These are phyloP conservation scores for Pelargonium australe DNA, from an alignment of 441 rosid genomes.

Conservation along the genomic window DNA sequence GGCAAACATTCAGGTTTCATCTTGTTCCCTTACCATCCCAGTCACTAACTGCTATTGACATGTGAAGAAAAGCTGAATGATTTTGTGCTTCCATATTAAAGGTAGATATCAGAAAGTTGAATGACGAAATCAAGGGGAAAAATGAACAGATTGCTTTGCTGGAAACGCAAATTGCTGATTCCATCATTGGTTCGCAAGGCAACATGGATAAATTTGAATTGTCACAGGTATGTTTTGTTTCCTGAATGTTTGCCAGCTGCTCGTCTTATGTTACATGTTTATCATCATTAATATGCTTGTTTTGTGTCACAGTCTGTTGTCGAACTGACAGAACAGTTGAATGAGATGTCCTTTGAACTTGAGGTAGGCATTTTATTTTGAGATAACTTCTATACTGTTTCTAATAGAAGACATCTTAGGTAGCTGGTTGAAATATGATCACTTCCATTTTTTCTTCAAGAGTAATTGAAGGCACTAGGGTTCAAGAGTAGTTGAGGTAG, in stretches of 20 bases:
- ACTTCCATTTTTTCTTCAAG: no score
- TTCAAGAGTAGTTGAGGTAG: no score
- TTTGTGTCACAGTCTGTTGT: slow-evolving; percentile 55
- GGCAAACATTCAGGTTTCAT: slow-evolving; percentile 55
- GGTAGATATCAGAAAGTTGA: slow-evolving; percentile 63
- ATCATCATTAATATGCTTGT: slow-evolving; percentile 21
- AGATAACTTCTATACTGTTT: no score
- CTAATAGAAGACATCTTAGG: no score
- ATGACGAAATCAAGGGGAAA: slow-evolving; percentile 62
- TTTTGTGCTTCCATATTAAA: slow-evolving; percentile 27
- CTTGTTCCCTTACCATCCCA: slow-evolving; percentile 2
- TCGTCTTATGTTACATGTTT: background rate
- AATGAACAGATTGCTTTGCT: slow-evolving; percentile 64
- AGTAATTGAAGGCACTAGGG: no score
- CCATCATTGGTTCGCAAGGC: slow-evolving; percentile 47
- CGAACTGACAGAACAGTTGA: slow-evolving; percentile 67
- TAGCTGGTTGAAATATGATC: no score
- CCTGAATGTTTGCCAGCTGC: slow-evolving; percentile 2
- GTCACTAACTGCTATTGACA: slow-evolving; percentile 17
- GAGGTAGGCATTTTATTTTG: slow-evolving; percentile 51
- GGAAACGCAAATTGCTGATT: slow-evolving; percentile 73
- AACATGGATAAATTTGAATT: slow-evolving; percentile 57
- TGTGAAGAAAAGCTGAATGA: slow-evolving; percentile 3
- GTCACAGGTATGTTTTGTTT: slow-evolving; percentile 44
- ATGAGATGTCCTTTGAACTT: slow-evolving; percentile 92